Percentiles rank a stretch among this genome's conserved stretches.
Evolutionary conservation across 129 eudicot species (phyloP).

Genomic region (Pseudognaphalium luteoalbum): DNA sequence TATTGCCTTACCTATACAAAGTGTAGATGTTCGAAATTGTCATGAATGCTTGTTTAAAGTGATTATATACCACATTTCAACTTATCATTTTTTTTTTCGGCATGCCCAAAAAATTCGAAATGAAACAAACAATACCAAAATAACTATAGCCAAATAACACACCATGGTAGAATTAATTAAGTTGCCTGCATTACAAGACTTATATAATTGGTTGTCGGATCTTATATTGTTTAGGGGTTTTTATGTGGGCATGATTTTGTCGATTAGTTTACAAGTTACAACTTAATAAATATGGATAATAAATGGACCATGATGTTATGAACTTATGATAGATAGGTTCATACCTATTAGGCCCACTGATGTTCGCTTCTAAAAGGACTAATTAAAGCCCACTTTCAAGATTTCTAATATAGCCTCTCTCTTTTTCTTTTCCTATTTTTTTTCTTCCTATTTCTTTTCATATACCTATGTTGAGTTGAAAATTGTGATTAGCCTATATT

Average conservation of each 20-base stretch:
- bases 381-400: not conserved
- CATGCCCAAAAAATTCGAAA: not conserved
- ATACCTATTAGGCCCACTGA: too few relatives aligned
- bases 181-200: not conserved
- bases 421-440: not conserved
- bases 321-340: too few relatives aligned
- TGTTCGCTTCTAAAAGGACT: not conserved
- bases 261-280: not conserved
- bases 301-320: not conserved
- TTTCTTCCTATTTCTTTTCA: not conserved
- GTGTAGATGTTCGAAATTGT: slow-evolving; percentile 14
- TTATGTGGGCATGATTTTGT: not conserved
- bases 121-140: not conserved
- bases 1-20: not conserved
- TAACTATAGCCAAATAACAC: not conserved
- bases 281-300: too few relatives aligned
- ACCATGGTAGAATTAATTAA: not conserved
- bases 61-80: slow-evolving; percentile 12
- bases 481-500: not conserved
- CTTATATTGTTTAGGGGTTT: not conserved
- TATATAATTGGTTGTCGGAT: not conserved
- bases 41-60: slow-evolving; percentile 18
- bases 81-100: slow-evolving; percentile 16
- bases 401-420: not conserved
- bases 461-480: not conserved